Conservation (phyloP, 441 rosid genomes). For the Populus hybrid region DNA sequence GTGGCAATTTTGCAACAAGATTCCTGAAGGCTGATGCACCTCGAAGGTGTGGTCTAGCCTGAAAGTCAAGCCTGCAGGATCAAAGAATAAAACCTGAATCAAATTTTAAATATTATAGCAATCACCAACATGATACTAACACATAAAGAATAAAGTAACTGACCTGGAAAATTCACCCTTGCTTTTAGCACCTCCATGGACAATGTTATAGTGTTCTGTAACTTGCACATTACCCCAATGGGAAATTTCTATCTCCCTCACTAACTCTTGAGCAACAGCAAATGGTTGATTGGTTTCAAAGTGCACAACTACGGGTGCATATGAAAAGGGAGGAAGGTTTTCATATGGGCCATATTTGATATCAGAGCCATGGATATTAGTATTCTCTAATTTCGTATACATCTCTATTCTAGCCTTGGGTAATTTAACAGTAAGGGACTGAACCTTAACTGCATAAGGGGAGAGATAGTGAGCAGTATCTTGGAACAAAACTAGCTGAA, state of each 20-base stretch:
- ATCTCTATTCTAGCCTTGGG: conserved; percentile 77
- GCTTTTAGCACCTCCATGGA: conserved; percentile 77
- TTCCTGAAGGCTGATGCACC: conserved; percentile 74
- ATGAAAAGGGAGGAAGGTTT: conserved; percentile 66
- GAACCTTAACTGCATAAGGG: conserved; percentile 69
- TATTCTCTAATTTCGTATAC: conserved; percentile 63
- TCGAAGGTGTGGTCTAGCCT: conserved; percentile 57
- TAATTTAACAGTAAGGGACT: conserved; percentile 65
- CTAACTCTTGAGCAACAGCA: conserved; percentile 71
- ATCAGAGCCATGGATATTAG: conserved; percentile 66
- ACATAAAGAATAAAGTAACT: not conserved
- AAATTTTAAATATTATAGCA: not conserved
- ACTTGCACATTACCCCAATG: conserved; percentile 96
- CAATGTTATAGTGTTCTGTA: conserved; percentile 72
- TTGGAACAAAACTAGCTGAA: conserved; percentile 76
- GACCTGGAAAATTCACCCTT: conserved; percentile 96
- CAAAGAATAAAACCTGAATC: conserved; percentile 20
- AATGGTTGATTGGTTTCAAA: conserved; percentile 87
- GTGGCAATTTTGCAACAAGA: conserved; percentile 82
- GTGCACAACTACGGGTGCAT: conserved; percentile 65
- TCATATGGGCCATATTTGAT: conserved; percentile 90
- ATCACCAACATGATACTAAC: not conserved
- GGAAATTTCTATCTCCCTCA: conserved; percentile 88
- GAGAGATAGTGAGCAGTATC: conserved; percentile 75
- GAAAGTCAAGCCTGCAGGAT: conserved; percentile 75